Conservation (phyloP, 202 grass and related monocot species). For the Carex sylvatica region DNA sequence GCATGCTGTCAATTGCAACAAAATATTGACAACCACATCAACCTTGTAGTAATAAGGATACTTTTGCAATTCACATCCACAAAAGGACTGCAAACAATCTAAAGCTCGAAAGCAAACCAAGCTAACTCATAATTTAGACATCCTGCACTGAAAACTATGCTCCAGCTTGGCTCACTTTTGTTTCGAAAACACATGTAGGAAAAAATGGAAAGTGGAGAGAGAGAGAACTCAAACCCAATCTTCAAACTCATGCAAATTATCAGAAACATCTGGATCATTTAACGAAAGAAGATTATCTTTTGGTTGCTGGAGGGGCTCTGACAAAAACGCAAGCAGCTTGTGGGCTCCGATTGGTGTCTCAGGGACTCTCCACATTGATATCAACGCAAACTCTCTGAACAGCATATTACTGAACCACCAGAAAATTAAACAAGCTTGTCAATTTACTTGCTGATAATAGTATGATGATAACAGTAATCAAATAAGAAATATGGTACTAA, state of each 20-base stretch:
- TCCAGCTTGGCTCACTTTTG: neutral
- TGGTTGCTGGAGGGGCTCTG: slow-evolving; percentile 84
- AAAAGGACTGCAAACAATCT: slow-evolving; percentile 5
- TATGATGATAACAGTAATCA: slow-evolving; percentile 14
- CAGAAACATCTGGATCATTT: slow-evolving; percentile 61
- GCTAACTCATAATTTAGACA: neutral
- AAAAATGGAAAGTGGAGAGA: slow-evolving; percentile 17
- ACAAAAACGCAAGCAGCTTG: slow-evolving; percentile 89
- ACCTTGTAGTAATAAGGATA: neutral
- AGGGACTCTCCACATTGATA: slow-evolving; percentile 87
- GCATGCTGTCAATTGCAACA: slow-evolving; percentile 61
- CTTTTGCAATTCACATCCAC: neutral
- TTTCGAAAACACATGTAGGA: neutral
- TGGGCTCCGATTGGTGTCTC: slow-evolving; percentile 87
- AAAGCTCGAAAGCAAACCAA: neutral
- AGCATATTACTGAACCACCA: slow-evolving; percentile 75
- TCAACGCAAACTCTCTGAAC: slow-evolving; percentile 89
- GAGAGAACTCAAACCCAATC: slow-evolving; percentile 67
- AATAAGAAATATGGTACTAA: slow-evolving; percentile 19
- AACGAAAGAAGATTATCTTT: slow-evolving; percentile 65
- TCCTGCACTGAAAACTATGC: neutral
- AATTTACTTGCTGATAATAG: slow-evolving; percentile 8
- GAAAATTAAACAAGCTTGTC: slow-evolving; percentile 24
- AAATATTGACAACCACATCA: slow-evolving; percentile 5
- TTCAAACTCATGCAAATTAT: slow-evolving; percentile 83